These are phyloP conservation scores for Myxozyma melibiosi DNA, from an alignment of 805 yeast species.

Conservation along the genomic window DNA sequence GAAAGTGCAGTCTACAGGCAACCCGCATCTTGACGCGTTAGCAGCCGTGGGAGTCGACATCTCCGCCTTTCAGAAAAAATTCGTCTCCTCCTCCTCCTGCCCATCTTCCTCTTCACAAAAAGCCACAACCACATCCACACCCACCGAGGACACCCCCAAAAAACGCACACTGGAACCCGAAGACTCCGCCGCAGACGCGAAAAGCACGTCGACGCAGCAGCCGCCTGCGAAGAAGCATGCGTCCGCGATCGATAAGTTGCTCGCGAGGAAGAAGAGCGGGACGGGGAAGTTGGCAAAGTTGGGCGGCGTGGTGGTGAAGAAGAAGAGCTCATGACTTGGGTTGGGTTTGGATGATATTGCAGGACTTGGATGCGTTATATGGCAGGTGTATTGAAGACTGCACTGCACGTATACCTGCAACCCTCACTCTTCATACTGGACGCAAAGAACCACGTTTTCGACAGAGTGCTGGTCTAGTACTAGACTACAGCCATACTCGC, in stretches of 20 bases:
- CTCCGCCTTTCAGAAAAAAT: constrained; percentile 3
- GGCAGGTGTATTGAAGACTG: constrained; percentile 34
- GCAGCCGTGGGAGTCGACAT: constrained; percentile 10
- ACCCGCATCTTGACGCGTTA: constrained; percentile 3
- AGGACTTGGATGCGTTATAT: constrained; percentile 37
- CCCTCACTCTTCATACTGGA: no score
- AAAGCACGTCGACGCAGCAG: background rate
- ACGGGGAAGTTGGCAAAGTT: background rate
- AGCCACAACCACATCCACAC: background rate
- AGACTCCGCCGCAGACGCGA: background rate
- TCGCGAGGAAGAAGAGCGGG: background rate
- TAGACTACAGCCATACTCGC: no score
- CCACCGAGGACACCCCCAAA: background rate
- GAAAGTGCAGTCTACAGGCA: background rate
- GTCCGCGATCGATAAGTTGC: constrained; percentile 5
- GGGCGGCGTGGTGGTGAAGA: constrained; percentile 5
- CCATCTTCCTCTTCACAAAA: background rate
- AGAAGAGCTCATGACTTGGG: background rate
- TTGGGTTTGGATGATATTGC: constrained; percentile 29
- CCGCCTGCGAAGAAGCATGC: constrained; percentile 2
- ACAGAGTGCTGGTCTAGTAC: no score
- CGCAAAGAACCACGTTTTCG: no score
- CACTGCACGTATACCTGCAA: no score
- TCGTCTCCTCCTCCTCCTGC: background rate
- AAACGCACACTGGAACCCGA: background rate